Evolutionary conservation across 2,329 filamentous ascomycete species (phyloP), one percentile per base, ranked within the genome.

Genomic region (Colletotrichum sp.): DNA sequence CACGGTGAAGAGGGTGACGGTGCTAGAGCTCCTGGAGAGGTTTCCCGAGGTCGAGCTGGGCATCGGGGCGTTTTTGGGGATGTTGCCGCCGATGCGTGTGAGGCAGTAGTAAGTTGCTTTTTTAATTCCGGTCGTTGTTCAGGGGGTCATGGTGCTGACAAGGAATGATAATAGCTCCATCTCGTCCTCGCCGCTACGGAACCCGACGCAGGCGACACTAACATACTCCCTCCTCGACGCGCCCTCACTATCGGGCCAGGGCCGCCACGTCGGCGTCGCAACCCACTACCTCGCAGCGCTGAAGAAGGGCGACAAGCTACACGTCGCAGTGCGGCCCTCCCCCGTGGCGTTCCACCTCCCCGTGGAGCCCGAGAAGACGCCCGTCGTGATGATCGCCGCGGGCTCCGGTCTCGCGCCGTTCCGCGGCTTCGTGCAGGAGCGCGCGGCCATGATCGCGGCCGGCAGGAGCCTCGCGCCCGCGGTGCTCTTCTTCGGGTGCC

Each of bases 151-250:
- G 6, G 9, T 43, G 22, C 66, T 60, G 34, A 66, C 27, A 36
- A 6, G 5, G 18, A 1, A n/a, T 48, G 39, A n/a, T n/a, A 48
- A 10, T 65, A 85, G 83, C 78, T 94, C 91, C 8, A 94, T 95
- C 79, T 94, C 93, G 0, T 94, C 93, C 0, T 94, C 93, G 0
- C 92, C 93, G 0, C 86, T 94, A 0, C 86, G 84, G 79, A 87
- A 91, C 77, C 86, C 89, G 0, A 84, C 82, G 16, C 86, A 87
- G 73, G 90, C 89, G 34, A 91, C 91, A 0, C 86, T 95, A 30
- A 94, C 92, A 3, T 94, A 93, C 84, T 87, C 88, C 6, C 87
- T 94, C 3, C 86, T 93, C 71, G 87, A 90, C 66, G 85, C 85
- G 2, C 87, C 88, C 0, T 87, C 90, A 0, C 83, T 88, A 13